Percentiles rank a stretch among this genome's conserved stretches.
phyloP scores from a whole-genome alignment of 2,329 filamentous ascomycete genomes.

The Akanthomyces lecanii region DNA sequence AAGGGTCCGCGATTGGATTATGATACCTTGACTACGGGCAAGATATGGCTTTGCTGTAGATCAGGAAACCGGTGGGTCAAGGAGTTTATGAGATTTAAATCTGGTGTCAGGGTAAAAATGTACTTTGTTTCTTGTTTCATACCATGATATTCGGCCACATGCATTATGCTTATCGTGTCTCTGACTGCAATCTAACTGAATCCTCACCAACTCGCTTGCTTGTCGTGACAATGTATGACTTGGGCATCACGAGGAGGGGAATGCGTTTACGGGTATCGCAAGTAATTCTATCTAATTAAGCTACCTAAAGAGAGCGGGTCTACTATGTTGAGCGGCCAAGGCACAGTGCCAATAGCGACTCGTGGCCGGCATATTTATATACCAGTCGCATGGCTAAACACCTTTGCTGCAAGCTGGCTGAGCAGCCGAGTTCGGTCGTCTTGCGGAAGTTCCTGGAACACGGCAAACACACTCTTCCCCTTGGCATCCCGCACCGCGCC shows the following conservation, averaged over 20 bases:
- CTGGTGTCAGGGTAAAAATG: slow-evolving; percentile 17
- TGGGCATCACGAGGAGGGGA: neutral
- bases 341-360: neutral
- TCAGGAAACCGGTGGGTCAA: slow-evolving; percentile 12
- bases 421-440: slow-evolving; percentile 75
- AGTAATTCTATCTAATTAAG: slow-evolving; percentile 9
- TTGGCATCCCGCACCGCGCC: slow-evolving; percentile 84
- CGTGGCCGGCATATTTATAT: slow-evolving; percentile 28
- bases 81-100: slow-evolving; percentile 19
- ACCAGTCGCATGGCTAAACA: slow-evolving; percentile 76
- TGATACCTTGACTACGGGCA: slow-evolving; percentile 24
- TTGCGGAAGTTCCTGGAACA: slow-evolving; percentile 85
- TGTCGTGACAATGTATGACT: neutral
- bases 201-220: neutral
- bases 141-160: neutral
- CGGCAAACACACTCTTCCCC: slow-evolving; percentile 91
- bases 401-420: slow-evolving; percentile 77
- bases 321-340: neutral
- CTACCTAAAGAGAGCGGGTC: neutral
- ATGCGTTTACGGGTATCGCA: slow-evolving; percentile 1
- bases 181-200: too few species aligned
- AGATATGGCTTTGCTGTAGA: slow-evolving; percentile 23
- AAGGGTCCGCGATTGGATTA: slow-evolving; percentile 23
- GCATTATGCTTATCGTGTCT: neutral
- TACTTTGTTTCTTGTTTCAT: slow-evolving; percentile 14